A percentile compares a stretch with the other conserved stretches of the same genome.
Conservation (phyloP, 345 rosid genomes). For the Durio zibethinus region DNA sequence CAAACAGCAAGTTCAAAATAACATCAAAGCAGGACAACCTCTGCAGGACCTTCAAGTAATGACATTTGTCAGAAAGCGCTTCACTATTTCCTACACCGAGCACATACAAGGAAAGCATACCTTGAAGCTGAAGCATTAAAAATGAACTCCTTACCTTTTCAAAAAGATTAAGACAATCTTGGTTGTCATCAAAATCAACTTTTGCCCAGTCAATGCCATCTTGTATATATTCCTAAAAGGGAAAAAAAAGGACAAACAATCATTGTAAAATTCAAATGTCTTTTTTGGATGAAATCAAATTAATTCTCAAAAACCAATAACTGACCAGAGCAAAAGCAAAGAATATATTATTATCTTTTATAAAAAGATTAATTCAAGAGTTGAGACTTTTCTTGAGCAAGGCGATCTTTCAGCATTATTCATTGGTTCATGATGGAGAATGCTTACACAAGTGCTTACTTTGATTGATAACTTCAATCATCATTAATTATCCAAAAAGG, state of each 20-base stretch:
- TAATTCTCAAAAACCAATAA: neutral
- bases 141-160: constrained; percentile 63
- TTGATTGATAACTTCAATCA: neutral
- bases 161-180: constrained; percentile 95
- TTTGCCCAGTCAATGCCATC: constrained; percentile 99
- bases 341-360: neutral
- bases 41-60: neutral
- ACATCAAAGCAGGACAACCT: neutral
- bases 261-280: neutral
- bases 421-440: neutral
- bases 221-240: constrained; percentile 82
- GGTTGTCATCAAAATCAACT: constrained; percentile 98
- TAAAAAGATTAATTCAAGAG: neutral
- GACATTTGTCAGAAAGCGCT: neutral
- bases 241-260: constrained; percentile 2
- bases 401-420: constrained; percentile 8
- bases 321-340: neutral
- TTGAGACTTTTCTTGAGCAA: neutral
- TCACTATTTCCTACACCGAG: neutral
- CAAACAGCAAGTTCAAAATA: neutral
- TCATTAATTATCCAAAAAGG: neutral
- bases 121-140: neutral
- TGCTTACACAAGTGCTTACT: neutral
- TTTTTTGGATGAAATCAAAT: constrained; percentile 1
- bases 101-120: neutral